These are phyloP conservation scores for Geosmithia flava DNA, from an alignment of 2,329 filamentous ascomycete species.

Conservation along the genomic window DNA sequence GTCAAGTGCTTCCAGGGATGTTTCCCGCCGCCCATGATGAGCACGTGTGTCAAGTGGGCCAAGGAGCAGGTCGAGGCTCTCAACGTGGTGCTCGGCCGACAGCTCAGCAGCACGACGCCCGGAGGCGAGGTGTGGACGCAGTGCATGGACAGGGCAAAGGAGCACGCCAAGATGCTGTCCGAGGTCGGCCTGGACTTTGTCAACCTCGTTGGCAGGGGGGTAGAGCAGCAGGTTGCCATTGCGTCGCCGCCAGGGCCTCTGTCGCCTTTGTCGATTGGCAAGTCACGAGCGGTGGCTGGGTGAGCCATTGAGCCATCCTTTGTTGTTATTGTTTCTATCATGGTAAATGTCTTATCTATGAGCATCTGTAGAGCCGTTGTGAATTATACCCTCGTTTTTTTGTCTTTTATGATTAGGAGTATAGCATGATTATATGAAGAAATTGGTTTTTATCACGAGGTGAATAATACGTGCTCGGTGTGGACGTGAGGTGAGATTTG, in stretches of 20 bases:
- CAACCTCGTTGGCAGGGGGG: conserved; percentile 59
- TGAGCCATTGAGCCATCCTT: not conserved
- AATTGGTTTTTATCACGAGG: no score
- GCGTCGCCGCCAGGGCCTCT: not conserved
- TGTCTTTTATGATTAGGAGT: no score
- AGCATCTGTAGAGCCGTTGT: not conserved
- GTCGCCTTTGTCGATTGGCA: not conserved
- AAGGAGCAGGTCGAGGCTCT: conserved; percentile 89
- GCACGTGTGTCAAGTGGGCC: conserved; percentile 95
- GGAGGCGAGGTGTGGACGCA: conserved; percentile 67
- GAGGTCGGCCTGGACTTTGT: conserved; percentile 87
- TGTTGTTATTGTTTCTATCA: not conserved
- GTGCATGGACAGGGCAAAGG: conserved; percentile 71
- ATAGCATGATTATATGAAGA: no score
- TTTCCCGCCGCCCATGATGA: conserved; percentile 80
- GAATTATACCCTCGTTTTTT: not conserved
- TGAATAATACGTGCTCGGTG: no score
- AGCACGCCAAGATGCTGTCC: conserved; percentile 66
- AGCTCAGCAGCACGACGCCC: conserved; percentile 74
- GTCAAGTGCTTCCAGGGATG: conserved; percentile 78
- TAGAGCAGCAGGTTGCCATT: conserved; percentile 15
- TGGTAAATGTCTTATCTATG: not conserved
- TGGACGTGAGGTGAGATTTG: no score
- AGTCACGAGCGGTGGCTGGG: not conserved
- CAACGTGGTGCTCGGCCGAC: conserved; percentile 68